phyloP scores from a whole-genome alignment of 768 basidiomycete species.

The Mycena polygramma region DNA sequence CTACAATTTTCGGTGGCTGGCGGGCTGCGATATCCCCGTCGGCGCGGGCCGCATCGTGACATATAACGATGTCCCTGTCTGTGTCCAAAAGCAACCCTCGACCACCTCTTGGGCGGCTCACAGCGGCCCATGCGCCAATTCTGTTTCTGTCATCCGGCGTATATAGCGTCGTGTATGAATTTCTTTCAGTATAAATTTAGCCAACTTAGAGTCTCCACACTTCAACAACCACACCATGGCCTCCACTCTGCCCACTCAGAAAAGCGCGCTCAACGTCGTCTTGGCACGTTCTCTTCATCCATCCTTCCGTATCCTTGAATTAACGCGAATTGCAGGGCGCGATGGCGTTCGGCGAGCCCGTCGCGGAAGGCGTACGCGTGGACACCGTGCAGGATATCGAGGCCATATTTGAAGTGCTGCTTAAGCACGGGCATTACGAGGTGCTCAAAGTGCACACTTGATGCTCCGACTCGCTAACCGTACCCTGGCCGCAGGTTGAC shows the following conservation, averaged over 20 bases:
- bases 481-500: constrained; percentile 51
- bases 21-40: no score
- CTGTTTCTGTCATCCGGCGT: no score
- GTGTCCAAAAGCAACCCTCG: no score
- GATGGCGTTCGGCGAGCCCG: constrained; percentile 31
- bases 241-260: constrained; percentile 11
- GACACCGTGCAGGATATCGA: constrained; percentile 27
- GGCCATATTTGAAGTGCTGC: constrained; percentile 21
- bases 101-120: no score
- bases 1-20: no score
- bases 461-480: neutral
- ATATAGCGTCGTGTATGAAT: no score
- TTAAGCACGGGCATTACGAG: constrained; percentile 28
- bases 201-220: no score
- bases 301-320: no score
- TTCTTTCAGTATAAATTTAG: no score
- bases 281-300: constrained; percentile 16
- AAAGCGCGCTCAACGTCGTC: constrained; percentile 28
- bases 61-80: no score
- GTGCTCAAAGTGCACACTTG: neutral
- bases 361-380: constrained; percentile 15
- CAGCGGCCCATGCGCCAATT: no score
- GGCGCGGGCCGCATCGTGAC: no score
- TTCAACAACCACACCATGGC: constrained; percentile 10
- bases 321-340: constrained; percentile 17